Base-by-base conservation (phyloP, 2,329 filamentous ascomycete genomes). In the Stagonosporopsis rhizophila region DNA sequence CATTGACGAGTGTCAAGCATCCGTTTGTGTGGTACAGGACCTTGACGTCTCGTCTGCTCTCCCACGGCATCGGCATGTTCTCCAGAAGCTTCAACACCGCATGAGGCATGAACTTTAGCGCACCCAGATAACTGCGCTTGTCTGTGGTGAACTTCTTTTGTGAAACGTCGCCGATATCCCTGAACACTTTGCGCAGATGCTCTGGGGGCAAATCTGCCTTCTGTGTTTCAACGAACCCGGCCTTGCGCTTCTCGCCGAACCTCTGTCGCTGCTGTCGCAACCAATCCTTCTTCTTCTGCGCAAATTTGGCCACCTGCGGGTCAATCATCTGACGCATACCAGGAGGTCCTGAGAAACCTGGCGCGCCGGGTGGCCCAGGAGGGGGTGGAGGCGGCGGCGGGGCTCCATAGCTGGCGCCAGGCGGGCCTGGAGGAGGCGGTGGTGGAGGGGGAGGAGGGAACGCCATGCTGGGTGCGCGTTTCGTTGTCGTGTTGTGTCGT, bases 41-140 rank as follows among this genome's bases (percentile, higher is more conserved):
- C 79, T 98, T 98, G 60, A 99, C 96, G 72, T 99, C 95, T 61
- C 93, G 87, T 23, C 92, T 88, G 54, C 92, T 95, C 80, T 99
- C 95, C 95, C 95, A 99, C 0, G 95, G 95, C 95, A 99, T 99
- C 4, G 95, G 95, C 95, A 99, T 99, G 71, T 99, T 99, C 81
- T 99, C 95, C 53, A 99, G 78, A 22, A 99, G 84, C 81, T 99
- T 99, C 80, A 99, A 80, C 11, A 99, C 95, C 6, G 95, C 95
- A 75, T 99, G 95, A 1, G 95, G 95, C 95, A 99, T 99, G 80
- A 97, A 99, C 80, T 99, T 99, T 61, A 99, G 80, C 30, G 96
- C 95, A 61, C 96, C 96, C 44, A 99, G 84, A 77, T 99, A 99
- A 78, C 93, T 97, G 66, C 95, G 87, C 84, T 99, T 99, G 81